Conservation (phyloP, 257 asterid genomes). For the Misopates orontium region DNA sequence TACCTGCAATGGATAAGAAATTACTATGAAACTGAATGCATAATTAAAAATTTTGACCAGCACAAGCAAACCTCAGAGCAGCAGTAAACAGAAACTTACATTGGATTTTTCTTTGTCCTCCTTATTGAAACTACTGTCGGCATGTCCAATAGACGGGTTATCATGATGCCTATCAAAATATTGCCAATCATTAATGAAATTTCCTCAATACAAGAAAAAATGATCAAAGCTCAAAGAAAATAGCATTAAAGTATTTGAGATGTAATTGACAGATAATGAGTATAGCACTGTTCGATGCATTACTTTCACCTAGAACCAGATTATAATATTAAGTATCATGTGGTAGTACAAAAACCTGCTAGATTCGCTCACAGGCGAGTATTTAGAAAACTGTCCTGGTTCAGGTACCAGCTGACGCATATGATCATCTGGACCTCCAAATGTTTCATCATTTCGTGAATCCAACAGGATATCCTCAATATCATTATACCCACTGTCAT, state of each 20-base stretch:
- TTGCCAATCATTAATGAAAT: slow-evolving; percentile 14
- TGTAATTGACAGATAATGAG: not conserved
- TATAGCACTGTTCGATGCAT: slow-evolving; percentile 14
- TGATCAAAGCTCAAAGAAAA: not conserved
- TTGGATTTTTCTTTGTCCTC: slow-evolving; percentile 39
- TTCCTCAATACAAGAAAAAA: slow-evolving; percentile 17
- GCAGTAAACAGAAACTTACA: slow-evolving; percentile 46
- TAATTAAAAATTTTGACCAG: slow-evolving; percentile 10
- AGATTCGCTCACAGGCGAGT: slow-evolving; percentile 35
- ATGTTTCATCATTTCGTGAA: slow-evolving; percentile 48
- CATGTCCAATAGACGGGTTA: slow-evolving; percentile 41
- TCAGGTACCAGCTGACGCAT: slow-evolving; percentile 33
- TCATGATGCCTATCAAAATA: slow-evolving; percentile 48
- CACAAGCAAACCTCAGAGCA: slow-evolving; percentile 24
- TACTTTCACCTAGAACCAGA: slow-evolving; percentile 22
- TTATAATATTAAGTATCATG: slow-evolving; percentile 19
- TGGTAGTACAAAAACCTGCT: slow-evolving; percentile 50
- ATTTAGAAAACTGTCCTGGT: slow-evolving; percentile 45
- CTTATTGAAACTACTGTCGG: slow-evolving; percentile 36
- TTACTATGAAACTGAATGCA: slow-evolving; percentile 13
- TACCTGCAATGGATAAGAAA: slow-evolving; percentile 45
- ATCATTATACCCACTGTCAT: slow-evolving; percentile 51
- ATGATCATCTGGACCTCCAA: slow-evolving; percentile 38
- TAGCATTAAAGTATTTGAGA: slow-evolving; percentile 6
- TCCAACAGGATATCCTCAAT: slow-evolving; percentile 50